Evolutionary conservation across 2,329 filamentous ascomycete species (phyloP), one percentile per base, ranked within the genome.

Genomic region (Fusarium setosum): DNA sequence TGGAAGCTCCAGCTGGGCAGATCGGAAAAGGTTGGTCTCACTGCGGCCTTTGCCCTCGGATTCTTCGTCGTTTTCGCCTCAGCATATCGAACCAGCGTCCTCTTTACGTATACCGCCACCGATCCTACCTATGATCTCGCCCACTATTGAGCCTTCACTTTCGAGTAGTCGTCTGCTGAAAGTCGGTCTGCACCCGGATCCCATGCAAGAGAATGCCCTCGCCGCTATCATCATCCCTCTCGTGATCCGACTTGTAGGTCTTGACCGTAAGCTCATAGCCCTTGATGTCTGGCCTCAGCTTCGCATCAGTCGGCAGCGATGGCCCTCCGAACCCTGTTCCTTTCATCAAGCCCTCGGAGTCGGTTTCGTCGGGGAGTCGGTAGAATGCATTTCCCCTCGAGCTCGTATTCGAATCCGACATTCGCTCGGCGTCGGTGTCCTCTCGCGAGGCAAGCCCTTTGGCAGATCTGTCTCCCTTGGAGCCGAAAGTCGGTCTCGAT

Each of bases 61-160:
- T 78, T 77, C 59, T 84, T 82, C 56, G 82, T 84, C 32, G 78
- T 83, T 6, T 78, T 84, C n/a, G 79, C 82, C 15, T 83, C 82
- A 2, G 78, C 77, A 6, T 84, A 84, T 70, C 81, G 82, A 57
- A 82, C 81, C 54, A 78, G 72, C 32, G 78, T 83, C 6, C 78
- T 84, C 24, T 83, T 85, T 61, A 76, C 78, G 17, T 84, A 83
- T 70, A 65, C 63, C 13, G 47, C 56, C 34, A 45, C 48, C 9
- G 81, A 84, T 52, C 79, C 80, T 4, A 75, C 77, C n/a, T 84
- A 83, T 68, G 82, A 81, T 0, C 75, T 85, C 9, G 80, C 81
- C 0, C 79, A n/a, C n/a, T n/a, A n/a, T n/a, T n/a, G n/a, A n/a
- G n/a, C n/a, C n/a, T n/a, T n/a, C n/a, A n/a, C 8, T 32, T 61